Conservation (phyloP, 2,329 filamentous ascomycete genomes). For the Fusarium longipes region DNA sequence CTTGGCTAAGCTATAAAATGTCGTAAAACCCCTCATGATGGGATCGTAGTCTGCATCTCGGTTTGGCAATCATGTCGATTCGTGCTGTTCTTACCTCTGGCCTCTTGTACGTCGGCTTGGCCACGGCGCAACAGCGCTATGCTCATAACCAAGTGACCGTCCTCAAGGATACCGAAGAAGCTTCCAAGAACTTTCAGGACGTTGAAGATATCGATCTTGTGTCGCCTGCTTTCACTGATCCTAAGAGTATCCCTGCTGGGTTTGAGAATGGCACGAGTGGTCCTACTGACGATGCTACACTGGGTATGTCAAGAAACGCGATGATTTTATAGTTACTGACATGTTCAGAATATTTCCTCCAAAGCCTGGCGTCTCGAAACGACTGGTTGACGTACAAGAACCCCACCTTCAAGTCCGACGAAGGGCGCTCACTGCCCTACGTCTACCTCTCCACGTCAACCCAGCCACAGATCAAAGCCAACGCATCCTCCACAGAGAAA, state of each 20-base stretch:
- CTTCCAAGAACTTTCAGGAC: constrained; percentile 41
- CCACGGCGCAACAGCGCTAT: constrained; percentile 38
- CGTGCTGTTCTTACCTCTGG: constrained; percentile 5
- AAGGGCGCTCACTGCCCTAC: constrained; percentile 40
- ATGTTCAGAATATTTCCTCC: constrained; percentile 36
- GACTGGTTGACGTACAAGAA: constrained; percentile 42
- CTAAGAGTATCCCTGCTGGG: constrained; percentile 36
- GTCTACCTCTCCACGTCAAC: constrained; percentile 26
- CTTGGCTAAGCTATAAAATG: constrained; percentile 18
- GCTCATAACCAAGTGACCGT: constrained; percentile 44
- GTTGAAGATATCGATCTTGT: constrained; percentile 38
- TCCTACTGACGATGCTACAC: constrained; percentile 38
- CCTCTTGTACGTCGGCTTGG: constrained; percentile 36
- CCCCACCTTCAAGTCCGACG: constrained; percentile 39
- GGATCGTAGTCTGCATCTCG: not conserved
- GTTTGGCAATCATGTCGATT: constrained; percentile 14
- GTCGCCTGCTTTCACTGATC: constrained; percentile 44
- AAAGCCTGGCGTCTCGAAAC: constrained; percentile 35
- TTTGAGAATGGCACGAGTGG: constrained; percentile 48
- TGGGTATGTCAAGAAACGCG: constrained; percentile 1
- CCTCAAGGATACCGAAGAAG: constrained; percentile 36
- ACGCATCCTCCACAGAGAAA: constrained; percentile 35
- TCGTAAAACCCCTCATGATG: not conserved
- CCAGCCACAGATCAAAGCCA: constrained; percentile 26
- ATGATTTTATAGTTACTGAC: not conserved